A percentile compares a stretch with the other conserved stretches of the same genome.
phyloP scores from a whole-genome alignment of 305 asterid species.

The Lippia alba region DNA sequence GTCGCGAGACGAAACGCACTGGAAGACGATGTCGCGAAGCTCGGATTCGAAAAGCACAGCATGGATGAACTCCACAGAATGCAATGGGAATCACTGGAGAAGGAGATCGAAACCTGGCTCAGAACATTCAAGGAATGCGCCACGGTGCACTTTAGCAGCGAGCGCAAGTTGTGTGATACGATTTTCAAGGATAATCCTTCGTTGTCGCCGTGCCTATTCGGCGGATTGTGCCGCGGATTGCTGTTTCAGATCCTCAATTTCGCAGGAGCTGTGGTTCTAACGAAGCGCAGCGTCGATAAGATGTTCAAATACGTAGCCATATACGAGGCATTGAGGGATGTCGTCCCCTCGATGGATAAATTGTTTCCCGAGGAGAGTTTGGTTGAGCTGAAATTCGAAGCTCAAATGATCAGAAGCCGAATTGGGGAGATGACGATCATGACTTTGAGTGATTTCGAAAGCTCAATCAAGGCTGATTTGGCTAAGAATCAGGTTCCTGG shows the following conservation, averaged over 20 bases:
- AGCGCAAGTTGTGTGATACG: conserved; percentile 52
- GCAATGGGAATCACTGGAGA: conserved; percentile 79
- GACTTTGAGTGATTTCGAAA: conserved; percentile 72
- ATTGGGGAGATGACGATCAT: conserved; percentile 71
- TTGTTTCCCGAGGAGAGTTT: conserved; percentile 41
- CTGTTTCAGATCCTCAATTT: conserved; percentile 67
- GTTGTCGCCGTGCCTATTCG: conserved; percentile 42
- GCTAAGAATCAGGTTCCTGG: conserved; percentile 78
- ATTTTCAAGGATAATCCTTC: conserved; percentile 55
- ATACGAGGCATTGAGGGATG: conserved; percentile 70
- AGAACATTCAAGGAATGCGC: conserved; percentile 53
- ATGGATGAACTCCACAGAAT: conserved; percentile 82
- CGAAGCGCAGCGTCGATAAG: conserved; percentile 83
- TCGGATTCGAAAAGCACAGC: conserved; percentile 72
- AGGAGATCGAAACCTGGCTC: conserved; percentile 75
- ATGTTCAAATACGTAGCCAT: conserved; percentile 77
- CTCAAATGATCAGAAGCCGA: conserved; percentile 53
- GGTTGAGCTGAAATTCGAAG: conserved; percentile 60
- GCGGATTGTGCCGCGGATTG: conserved; percentile 45
- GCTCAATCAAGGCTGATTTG: conserved; percentile 71
- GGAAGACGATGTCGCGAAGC: conserved; percentile 60
- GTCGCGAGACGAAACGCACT: conserved; percentile 62
- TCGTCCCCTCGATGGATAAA: conserved; percentile 36
- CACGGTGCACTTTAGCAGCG: conserved; percentile 44
- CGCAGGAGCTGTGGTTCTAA: conserved; percentile 64